Evolutionary conservation across 768 basidiomycete species (phyloP), one percentile per base, ranked within the genome.

Genomic region (Tricholoma bakamatsutake): DNA sequence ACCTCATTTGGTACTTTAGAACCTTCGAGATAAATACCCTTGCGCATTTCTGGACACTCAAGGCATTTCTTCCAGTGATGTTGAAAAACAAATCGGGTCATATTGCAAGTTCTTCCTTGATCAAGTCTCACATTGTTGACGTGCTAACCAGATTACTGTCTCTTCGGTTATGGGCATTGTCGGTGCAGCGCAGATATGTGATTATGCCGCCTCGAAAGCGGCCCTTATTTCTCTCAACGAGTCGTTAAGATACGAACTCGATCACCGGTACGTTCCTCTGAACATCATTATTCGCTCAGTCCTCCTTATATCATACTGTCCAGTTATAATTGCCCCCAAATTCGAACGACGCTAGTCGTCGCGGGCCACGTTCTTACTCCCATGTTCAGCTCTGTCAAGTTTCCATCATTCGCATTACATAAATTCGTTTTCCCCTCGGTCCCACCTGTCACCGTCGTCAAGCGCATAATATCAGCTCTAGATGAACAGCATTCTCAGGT

Each of bases 131-230:
- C 34, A 47, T 1, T 64, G 49, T 42, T 53, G 49, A 47, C 28
- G 18, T 52, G 13, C 21, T 56, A 5, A 28, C 46, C 59, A 93
- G 89, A 72, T 97, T 57, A 90, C 89, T 15, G 66, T 96, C 50
- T 76, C 91, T 24, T 93, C 92, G 21, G 80, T 88, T 11, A 70
- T 89, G 69, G 85, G 90, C 13, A 69, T 88, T 58, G 74, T 83
- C 24, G 90, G 90, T 15, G 76, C 78, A 57, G 88, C 84, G 37
- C 88, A 84, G 69, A 84, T 88, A 84, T 80, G 88, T 93, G 93
- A 96, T 71, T 98, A 99, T 68, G 80, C 79, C 67, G 92, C 93
- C 8, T 93, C 92, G 24, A 99, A 99, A 73, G 90, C 93, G 10
- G 94, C 95, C n/a, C 66, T 89, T 18, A 74, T 90, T 13, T 81